Evolutionary conservation across 345 rosid species (phyloP).

Genomic region (Conringia planisiliqua): DNA sequence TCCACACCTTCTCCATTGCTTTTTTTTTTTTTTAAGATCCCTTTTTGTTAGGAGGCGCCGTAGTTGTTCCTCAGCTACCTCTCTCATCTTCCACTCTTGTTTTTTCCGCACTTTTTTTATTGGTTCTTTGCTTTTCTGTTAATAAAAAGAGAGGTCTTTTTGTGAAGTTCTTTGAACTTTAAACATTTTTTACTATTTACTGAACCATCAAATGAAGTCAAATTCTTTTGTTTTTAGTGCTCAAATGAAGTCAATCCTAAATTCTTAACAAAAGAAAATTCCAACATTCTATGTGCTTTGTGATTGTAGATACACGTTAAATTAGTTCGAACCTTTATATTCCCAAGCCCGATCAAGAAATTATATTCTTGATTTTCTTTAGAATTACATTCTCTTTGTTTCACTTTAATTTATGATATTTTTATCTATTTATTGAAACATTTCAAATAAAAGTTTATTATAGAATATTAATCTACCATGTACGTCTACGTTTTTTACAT

Average conservation of each 20-base stretch:
- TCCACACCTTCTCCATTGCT: conserved; percentile 22
- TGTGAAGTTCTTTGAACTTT: background rate
- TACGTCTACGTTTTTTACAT: too few relatives aligned
- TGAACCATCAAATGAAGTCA: background rate
- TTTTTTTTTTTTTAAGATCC: background rate
- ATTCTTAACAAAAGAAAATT: too few relatives aligned
- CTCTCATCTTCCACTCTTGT: conserved; percentile 24
- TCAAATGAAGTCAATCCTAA: too few relatives aligned
- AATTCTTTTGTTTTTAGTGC: too few relatives aligned
- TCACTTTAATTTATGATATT: background rate
- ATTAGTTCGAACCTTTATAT: background rate
- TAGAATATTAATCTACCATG: too few relatives aligned
- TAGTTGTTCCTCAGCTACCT: conserved; percentile 40
- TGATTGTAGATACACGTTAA: background rate
- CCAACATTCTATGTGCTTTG: too few relatives aligned
- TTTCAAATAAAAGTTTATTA: too few relatives aligned
- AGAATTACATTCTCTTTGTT: background rate
- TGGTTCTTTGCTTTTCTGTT: background rate
- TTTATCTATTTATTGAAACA: too few relatives aligned
- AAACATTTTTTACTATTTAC: background rate
- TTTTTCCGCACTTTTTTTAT: conserved; percentile 19
- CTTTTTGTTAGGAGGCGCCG: conserved; percentile 16
- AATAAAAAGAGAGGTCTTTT: background rate
- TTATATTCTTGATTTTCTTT: background rate
- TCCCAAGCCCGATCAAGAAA: background rate